Evolutionary conservation across 78 protist species (phyloP).

Genomic region (Ministeria vibrans): DNA sequence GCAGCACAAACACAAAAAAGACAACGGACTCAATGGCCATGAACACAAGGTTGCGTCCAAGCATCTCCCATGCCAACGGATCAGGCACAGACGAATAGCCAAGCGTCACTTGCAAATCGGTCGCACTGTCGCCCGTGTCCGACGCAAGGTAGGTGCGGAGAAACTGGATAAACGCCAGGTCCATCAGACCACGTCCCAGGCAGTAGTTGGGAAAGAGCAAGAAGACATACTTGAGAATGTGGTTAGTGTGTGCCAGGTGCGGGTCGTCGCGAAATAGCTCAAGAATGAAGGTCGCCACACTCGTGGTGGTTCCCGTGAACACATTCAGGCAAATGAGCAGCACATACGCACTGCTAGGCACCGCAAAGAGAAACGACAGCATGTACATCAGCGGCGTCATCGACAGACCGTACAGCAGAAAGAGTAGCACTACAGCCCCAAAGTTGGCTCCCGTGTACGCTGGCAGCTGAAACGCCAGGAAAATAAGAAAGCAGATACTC

Average conservation of each 20-base stretch:
- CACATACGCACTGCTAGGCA: background rate
- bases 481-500: background rate
- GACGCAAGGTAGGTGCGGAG: background rate
- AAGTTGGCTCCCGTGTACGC: conserved; percentile 7
- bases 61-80: background rate
- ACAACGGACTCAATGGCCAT: background rate
- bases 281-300: background rate
- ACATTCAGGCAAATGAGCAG: conserved; percentile 14
- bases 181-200: background rate
- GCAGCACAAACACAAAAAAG: background rate
- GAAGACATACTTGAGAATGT: background rate
- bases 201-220: conserved; percentile 7
- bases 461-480: background rate
- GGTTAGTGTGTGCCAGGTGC: background rate
- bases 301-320: background rate
- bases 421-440: background rate
- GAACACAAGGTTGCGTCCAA: background rate
- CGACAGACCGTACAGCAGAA: background rate
- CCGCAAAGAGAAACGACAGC: background rate
- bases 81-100: background rate
- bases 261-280: background rate
- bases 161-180: background rate
- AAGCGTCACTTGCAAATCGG: background rate
- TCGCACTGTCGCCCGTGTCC: background rate
- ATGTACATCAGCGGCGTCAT: conserved; percentile 9